These are phyloP conservation scores for Globisporangium spinosum DNA, from an alignment of 352 stramenopile genomes.

Conservation along the genomic window DNA sequence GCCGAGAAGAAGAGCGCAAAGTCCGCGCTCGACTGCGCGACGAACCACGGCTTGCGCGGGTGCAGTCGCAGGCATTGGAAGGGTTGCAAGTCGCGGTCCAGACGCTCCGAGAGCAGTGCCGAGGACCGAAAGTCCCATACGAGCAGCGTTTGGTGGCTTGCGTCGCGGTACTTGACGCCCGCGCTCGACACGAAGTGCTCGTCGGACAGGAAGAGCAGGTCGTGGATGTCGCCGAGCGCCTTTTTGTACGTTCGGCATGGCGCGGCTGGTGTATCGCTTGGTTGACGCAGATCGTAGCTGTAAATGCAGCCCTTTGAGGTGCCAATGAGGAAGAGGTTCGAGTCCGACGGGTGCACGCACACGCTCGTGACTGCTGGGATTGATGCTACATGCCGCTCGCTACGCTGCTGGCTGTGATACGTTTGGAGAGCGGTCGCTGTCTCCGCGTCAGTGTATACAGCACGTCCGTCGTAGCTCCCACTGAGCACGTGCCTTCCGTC, in stretches of 20 bases:
- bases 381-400: neutral
- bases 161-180: conserved; percentile 30
- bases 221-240: conserved; percentile 44
- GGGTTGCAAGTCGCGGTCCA: conserved; percentile 42
- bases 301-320: conserved; percentile 33
- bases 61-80: conserved; percentile 46
- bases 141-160: conserved; percentile 59
- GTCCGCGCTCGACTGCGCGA: conserved; percentile 42
- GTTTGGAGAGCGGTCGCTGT: conserved; percentile 19
- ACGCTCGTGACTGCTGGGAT: conserved; percentile 26
- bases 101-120: conserved; percentile 41
- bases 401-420: neutral
- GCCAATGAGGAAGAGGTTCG: conserved; percentile 30
- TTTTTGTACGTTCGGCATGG: conserved; percentile 16
- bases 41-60: conserved; percentile 34
- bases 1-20: conserved; percentile 43
- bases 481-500: conserved; percentile 39
- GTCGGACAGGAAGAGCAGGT: conserved; percentile 48
- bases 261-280: neutral
- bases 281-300: conserved; percentile 33
- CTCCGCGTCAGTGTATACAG: conserved; percentile 31
- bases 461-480: conserved; percentile 39
- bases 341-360: conserved; percentile 27
- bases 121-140: conserved; percentile 56
- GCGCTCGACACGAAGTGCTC: conserved; percentile 51